Conservation (phyloP, 2,329 filamentous ascomycete species). For the Metarhizium guizhouense region DNA sequence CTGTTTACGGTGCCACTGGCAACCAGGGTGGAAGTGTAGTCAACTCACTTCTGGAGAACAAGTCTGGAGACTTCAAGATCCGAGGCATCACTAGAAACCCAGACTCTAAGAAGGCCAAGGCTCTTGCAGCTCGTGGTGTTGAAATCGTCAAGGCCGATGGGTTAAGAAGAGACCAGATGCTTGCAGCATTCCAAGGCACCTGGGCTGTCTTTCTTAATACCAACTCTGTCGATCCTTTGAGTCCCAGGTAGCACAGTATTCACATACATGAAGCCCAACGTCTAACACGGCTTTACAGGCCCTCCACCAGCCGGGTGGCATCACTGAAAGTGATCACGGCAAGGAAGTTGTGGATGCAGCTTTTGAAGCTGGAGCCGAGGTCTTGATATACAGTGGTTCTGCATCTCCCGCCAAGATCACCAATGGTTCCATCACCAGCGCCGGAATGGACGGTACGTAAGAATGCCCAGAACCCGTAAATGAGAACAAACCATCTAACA, state of each 20-base stretch:
- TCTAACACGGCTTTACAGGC: no score
- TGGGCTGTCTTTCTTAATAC: conserved; percentile 25
- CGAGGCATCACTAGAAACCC: conserved; percentile 21
- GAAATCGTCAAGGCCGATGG: conserved; percentile 23
- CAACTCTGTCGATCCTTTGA: conserved; percentile 19
- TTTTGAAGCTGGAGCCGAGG: conserved; percentile 21
- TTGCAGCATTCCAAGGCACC: conserved; percentile 20
- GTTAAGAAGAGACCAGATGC: conserved; percentile 13
- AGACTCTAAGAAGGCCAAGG: conserved; percentile 10
- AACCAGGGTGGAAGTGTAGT: conserved; percentile 22
- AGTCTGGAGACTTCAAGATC: conserved; percentile 15
- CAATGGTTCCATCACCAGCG: conserved; percentile 12
- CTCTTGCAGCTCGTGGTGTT: no score
- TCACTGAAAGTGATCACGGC: conserved; percentile 25
- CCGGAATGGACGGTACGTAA: no score
- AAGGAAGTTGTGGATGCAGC: conserved; percentile 25
- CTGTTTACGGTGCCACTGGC: conserved; percentile 23
- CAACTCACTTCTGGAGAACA: conserved; percentile 20
- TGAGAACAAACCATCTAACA: background rate
- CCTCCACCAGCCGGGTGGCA: conserved; percentile 7
- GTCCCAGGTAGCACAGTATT: no score
- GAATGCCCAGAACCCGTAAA: background rate
- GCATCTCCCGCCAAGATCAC: conserved; percentile 23
- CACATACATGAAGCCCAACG: no score
- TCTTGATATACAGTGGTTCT: conserved; percentile 28